Evolutionary conservation across 1,139 yeast genomes (phyloP).

Genomic region (Candida sp.): DNA sequence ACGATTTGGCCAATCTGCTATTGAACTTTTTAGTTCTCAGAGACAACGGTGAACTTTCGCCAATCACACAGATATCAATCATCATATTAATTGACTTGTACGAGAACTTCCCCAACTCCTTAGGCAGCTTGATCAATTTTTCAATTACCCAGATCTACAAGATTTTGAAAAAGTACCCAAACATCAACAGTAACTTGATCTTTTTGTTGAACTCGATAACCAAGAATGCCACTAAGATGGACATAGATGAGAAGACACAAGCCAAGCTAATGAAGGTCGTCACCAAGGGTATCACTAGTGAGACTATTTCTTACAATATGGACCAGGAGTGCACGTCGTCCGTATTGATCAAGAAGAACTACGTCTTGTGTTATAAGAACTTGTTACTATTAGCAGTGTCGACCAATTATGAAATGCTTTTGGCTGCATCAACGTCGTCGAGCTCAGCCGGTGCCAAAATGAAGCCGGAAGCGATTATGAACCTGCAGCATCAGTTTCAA

Average conservation of each 20-base stretch:
- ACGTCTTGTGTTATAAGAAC: slow-evolving; percentile 36
- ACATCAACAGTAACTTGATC: slow-evolving; percentile 30
- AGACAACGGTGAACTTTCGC: slow-evolving; percentile 23
- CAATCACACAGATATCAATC: slow-evolving; percentile 29
- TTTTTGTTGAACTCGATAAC: slow-evolving; percentile 38
- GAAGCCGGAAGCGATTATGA: slow-evolving; percentile 49
- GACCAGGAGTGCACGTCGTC: slow-evolving; percentile 20
- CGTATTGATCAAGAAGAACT: slow-evolving; percentile 35
- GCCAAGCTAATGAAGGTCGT: slow-evolving; percentile 39
- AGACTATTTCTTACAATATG: slow-evolving; percentile 22
- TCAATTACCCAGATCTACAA: slow-evolving; percentile 43
- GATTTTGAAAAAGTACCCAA: slow-evolving; percentile 40
- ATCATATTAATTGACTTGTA: slow-evolving; percentile 42
- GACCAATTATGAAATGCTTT: slow-evolving; percentile 41
- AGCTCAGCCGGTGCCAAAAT: slow-evolving; percentile 42
- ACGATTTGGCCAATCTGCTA: slow-evolving; percentile 43
- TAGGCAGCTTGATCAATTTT: slow-evolving; percentile 41
- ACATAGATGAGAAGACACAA: slow-evolving; percentile 46
- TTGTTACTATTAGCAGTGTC: slow-evolving; percentile 36
- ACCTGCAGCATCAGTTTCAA: slow-evolving; percentile 46
- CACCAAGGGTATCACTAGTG: slow-evolving; percentile 28
- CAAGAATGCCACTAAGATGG: slow-evolving; percentile 41
- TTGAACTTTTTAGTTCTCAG: slow-evolving; percentile 29
- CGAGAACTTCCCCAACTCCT: slow-evolving; percentile 41
- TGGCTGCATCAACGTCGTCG: slow-evolving; percentile 41